Evolutionary conservation across 139 green algal species (phyloP).

Genomic region (Chlamydomonas eustigma): DNA sequence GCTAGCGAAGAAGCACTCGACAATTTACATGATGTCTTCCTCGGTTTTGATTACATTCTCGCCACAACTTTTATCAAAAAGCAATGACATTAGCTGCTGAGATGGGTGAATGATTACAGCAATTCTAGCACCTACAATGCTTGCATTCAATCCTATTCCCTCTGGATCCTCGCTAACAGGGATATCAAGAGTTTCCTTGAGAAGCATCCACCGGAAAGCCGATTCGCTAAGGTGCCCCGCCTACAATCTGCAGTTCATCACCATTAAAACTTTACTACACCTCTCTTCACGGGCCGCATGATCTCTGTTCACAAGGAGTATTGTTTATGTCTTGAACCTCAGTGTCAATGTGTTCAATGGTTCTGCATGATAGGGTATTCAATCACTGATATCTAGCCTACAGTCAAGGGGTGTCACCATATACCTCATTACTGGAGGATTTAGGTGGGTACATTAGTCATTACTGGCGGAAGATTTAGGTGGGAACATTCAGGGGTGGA

Average conservation of each 20-base stretch:
- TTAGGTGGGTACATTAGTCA: constrained; percentile 34
- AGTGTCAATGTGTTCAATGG: not conserved
- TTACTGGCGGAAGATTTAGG: no score
- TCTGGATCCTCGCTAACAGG: not conserved
- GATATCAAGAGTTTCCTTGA: constrained; percentile 57
- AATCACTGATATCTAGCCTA: constrained; percentile 53
- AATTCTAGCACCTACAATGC: no score
- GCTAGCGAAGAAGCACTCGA: no score
- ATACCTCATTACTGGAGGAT: constrained; percentile 72
- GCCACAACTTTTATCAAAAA: no score
- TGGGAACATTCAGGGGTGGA: no score
- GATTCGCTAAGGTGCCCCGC: constrained; percentile 37
- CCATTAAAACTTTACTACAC: no score
- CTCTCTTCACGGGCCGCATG: not conserved
- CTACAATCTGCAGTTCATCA: no score
- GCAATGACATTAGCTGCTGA: no score
- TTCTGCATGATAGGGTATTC: constrained; percentile 12
- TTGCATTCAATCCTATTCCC: no score
- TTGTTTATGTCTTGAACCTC: not conserved
- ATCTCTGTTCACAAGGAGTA: not conserved
- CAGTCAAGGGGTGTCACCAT: constrained; percentile 55
- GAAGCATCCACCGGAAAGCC: constrained; percentile 42
- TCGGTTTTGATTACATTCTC: no score
- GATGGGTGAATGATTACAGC: no score
- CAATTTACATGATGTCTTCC: no score